Base-by-base conservation (phyloP, 2,329 filamentous ascomycete species). In the Exophiala mesophila region DNA sequence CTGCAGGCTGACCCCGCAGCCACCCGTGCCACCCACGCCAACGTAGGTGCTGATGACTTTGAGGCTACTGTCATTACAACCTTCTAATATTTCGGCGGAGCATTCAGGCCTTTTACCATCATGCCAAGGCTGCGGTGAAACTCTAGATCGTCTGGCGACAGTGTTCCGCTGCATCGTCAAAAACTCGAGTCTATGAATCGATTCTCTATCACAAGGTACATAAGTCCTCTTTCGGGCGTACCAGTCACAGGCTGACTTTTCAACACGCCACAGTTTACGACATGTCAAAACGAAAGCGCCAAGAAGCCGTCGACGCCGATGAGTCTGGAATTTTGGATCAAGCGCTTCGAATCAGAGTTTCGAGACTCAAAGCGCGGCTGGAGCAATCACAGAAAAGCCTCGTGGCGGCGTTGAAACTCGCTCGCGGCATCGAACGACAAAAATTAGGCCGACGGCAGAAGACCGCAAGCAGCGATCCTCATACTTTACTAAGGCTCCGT, bases 381-480 rank as follows among this genome's bases (percentile, higher is more conserved):
- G 63, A 71, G 21, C 66, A 72, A 34, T 71, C 70, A 18, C 67
- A 70, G 31, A 70, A 71, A 42, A 56, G 68, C 15, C 64, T 82
- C 3, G 63, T 66, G 15, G 62, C 68, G 18, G 75, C 74, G 2
- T 67, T 82, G 31, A 80, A 78, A 55, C 65, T 73, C 7, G 76
- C 75, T 24, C 74, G 75, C 31, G 73, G 74, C 8, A 78, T 82
- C 51, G 79, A 83, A 59, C 67, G 77, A 36, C 79, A 82, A 60
- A 82, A 82, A 57, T 65, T 81, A 44, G 73, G 77, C 16, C 68
- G 78, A 10, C 65, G 78, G 43, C 70, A 73, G 53, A 82, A 82
- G 57, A 68, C 66, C 2, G 76, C 76, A 1, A 65, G 62, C 29
- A 65, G 65, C 8, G 68, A 76, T 21, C 49, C 55, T 4, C 57